Percentiles rank a stretch among this genome's conserved stretches.
Conservation (phyloP, 257 asterid species). For the Przewalskia tangutica region DNA sequence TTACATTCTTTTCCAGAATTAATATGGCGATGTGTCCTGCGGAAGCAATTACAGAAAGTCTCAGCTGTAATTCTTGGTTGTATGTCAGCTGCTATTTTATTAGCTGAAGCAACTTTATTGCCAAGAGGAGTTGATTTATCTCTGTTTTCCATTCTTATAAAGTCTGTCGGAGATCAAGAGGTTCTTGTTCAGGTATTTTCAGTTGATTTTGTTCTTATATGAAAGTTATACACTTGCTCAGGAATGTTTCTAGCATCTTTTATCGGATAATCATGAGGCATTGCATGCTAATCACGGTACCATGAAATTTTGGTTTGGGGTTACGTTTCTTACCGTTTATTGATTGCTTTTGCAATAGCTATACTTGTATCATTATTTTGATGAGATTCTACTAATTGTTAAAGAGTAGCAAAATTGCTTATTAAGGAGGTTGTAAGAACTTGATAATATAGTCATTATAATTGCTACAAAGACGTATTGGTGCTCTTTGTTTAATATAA, state of each 20-base stretch:
- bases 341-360: neutral
- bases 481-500: neutral
- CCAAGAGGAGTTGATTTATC: constrained; percentile 96
- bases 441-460: neutral
- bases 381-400: neutral
- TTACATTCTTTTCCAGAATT: constrained; percentile 46
- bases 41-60: constrained; percentile 58
- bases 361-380: neutral
- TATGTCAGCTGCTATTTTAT: constrained; percentile 85
- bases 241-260: constrained; percentile 1
- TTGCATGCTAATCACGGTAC: neutral
- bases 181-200: constrained; percentile 83
- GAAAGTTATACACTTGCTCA: neutral
- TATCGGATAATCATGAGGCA: neutral
- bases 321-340: neutral
- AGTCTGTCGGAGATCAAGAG: constrained; percentile 83
- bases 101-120: constrained; percentile 96
- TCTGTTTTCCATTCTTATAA: constrained; percentile 75
- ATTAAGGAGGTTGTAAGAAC: neutral
- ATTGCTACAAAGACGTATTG: neutral
- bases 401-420: neutral
- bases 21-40: constrained; percentile 81
- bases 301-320: neutral
- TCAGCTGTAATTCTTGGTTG: constrained; percentile 85
- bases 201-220: neutral